These are phyloP conservation scores for Neofusicoccum sp. DNA, from an alignment of 2,329 filamentous ascomycete species.

Conservation along the genomic window DNA sequence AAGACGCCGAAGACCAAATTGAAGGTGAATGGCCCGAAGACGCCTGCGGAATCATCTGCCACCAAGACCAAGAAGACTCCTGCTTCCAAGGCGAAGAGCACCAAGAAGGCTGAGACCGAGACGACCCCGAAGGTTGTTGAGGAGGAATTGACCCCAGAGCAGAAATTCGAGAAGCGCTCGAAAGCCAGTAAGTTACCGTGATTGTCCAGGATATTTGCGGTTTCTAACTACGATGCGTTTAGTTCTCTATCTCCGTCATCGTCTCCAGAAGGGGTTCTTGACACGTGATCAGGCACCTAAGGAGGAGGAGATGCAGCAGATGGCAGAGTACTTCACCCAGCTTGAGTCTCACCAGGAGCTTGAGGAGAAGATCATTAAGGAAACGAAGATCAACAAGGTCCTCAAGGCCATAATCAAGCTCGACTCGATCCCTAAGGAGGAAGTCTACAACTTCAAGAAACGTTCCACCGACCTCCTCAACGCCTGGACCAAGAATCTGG, in stretches of 20 bases:
- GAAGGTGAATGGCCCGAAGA: slow-evolving; percentile 44
- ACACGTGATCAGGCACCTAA: slow-evolving; percentile 81
- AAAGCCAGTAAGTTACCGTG: slow-evolving; percentile 49
- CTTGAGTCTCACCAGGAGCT: slow-evolving; percentile 79
- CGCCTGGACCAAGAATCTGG: slow-evolving; percentile 81
- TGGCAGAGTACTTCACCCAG: slow-evolving; percentile 75
- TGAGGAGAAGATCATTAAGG: slow-evolving; percentile 82
- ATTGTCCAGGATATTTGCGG: not conserved
- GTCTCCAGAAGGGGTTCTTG: slow-evolving; percentile 90
- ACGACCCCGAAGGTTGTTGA: slow-evolving; percentile 52
- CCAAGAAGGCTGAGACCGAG: slow-evolving; percentile 53
- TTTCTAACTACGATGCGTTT: slow-evolving; percentile 15
- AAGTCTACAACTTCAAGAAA: slow-evolving; percentile 84
- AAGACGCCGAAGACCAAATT: slow-evolving; percentile 53
- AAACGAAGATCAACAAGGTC: slow-evolving; percentile 98
- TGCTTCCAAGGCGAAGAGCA: slow-evolving; percentile 44
- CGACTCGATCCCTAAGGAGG: slow-evolving; percentile 78
- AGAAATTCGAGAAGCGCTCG: slow-evolving; percentile 57
- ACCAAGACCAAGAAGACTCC: slow-evolving; percentile 40
- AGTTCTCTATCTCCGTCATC: slow-evolving; percentile 92
- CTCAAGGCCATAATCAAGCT: slow-evolving; percentile 92
- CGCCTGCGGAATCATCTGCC: slow-evolving; percentile 29
- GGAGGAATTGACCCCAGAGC: slow-evolving; percentile 54
- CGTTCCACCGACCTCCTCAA: slow-evolving; percentile 77
- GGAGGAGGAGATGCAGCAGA: slow-evolving; percentile 75